phyloP scores from a whole-genome alignment of 148 eudicot species.

The Linanthus parryae region DNA sequence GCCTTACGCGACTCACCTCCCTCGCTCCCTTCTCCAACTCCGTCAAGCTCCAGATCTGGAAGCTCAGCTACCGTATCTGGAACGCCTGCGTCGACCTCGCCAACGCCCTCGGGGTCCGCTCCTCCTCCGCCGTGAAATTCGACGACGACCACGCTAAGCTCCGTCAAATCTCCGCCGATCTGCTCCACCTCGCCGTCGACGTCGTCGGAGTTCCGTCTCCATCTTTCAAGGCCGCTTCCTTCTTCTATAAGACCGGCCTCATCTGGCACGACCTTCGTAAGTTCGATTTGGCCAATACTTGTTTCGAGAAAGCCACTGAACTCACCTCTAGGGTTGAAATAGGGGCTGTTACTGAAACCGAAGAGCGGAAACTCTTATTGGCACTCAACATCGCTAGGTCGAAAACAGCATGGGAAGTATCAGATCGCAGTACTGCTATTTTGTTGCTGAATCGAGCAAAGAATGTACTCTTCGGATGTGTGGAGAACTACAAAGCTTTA shows the following conservation, averaged over 20 bases:
- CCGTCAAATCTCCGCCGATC: slow-evolving; percentile 63
- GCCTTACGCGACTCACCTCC: slow-evolving; percentile 40
- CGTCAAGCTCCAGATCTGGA: slow-evolving; percentile 71
- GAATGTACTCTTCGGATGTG: slow-evolving; percentile 45
- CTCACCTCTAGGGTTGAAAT: slow-evolving; percentile 45
- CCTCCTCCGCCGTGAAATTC: no score
- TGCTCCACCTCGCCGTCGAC: slow-evolving; percentile 48
- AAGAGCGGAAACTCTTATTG: slow-evolving; percentile 64
- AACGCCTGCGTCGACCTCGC: slow-evolving; percentile 74
- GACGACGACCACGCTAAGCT: slow-evolving; percentile 47
- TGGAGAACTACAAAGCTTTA: slow-evolving; percentile 43
- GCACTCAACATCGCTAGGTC: slow-evolving; percentile 73
- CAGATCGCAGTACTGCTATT: slow-evolving; percentile 57
- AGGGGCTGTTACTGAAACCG: slow-evolving; percentile 36
- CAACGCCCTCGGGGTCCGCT: slow-evolving; percentile 32
- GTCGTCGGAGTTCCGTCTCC: slow-evolving; percentile 74
- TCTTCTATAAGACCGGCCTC: slow-evolving; percentile 73
- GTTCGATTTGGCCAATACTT: slow-evolving; percentile 52
- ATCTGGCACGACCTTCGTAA: slow-evolving; percentile 62
- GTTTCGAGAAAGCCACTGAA: slow-evolving; percentile 85
- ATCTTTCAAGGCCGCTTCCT: slow-evolving; percentile 57
- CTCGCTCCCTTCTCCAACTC: slow-evolving; percentile 54
- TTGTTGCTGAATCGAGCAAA: slow-evolving; percentile 66
- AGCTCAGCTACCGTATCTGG: slow-evolving; percentile 88
- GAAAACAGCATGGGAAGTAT: slow-evolving; percentile 75